Evolutionary conservation across 78 protist genomes (phyloP).

Genomic region (Cavenderia fasciculata): DNA sequence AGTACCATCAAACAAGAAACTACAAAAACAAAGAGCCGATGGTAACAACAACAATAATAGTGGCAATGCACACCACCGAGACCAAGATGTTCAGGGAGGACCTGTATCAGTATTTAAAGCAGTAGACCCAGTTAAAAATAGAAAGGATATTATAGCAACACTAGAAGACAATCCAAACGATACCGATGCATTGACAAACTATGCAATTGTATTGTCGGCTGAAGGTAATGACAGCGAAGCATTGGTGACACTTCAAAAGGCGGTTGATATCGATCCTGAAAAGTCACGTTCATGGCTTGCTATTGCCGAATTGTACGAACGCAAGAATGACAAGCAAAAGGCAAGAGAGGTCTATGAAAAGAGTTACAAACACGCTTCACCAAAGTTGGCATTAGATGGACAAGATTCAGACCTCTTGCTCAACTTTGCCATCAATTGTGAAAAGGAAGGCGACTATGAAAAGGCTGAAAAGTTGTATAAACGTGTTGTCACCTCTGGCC

Average conservation of each 20-base stretch:
- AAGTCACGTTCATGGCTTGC: slow-evolving; percentile 14
- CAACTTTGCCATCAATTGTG: slow-evolving; percentile 25
- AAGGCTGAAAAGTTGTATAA: slow-evolving; percentile 55
- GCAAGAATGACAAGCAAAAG: slow-evolving; percentile 7
- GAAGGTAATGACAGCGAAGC: slow-evolving; percentile 37
- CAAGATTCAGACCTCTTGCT: slow-evolving; percentile 46
- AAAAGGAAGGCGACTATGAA: slow-evolving; percentile 22
- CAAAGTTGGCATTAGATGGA: slow-evolving; percentile 50
- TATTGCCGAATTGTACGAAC: slow-evolving; percentile 34
- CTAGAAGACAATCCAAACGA: slow-evolving; percentile 31
- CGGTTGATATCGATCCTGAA: not conserved
- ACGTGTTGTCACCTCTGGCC: slow-evolving; percentile 27
- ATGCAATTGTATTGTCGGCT: slow-evolving; percentile 7
- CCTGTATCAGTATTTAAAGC: not conserved
- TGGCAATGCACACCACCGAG: not conserved
- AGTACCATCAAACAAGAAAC: not conserved
- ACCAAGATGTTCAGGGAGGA: not conserved
- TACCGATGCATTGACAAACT: not conserved
- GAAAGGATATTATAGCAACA: not conserved
- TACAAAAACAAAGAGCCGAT: not conserved
- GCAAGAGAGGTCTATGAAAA: slow-evolving; percentile 44
- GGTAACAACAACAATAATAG: not conserved
- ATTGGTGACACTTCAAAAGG: slow-evolving; percentile 11
- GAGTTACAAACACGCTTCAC: slow-evolving; percentile 50
- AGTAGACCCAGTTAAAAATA: not conserved